phyloP scores from a whole-genome alignment of 805 yeast genomes.

The Ogataea nakhonphanomensis region DNA sequence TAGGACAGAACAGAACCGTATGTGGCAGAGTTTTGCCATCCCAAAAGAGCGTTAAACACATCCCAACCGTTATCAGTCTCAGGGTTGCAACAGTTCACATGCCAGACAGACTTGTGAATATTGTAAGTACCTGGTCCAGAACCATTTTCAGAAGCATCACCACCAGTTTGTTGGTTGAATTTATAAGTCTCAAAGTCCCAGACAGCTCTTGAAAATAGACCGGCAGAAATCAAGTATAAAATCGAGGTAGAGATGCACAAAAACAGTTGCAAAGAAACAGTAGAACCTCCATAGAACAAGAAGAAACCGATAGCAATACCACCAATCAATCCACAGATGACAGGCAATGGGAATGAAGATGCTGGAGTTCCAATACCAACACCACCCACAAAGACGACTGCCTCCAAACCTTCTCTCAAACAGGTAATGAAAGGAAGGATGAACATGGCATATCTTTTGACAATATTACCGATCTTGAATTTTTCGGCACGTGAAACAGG shows the following conservation, averaged over 20 bases:
- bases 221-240: conserved; percentile 86
- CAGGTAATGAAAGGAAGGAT: conserved; percentile 86
- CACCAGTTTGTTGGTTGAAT: conserved; percentile 71
- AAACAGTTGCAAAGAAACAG: conserved; percentile 81
- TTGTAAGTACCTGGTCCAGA: conserved; percentile 95
- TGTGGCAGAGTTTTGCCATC: conserved; percentile 97
- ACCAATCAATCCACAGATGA: conserved; percentile 76
- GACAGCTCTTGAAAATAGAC: conserved; percentile 87
- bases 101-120: conserved; percentile 80
- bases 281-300: conserved; percentile 79
- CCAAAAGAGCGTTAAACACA: conserved; percentile 87
- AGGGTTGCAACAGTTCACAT: conserved; percentile 96
- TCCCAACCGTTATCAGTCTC: conserved; percentile 94
- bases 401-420: conserved; percentile 95
- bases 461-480: conserved; percentile 50
- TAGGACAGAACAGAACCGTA: conserved; percentile 87
- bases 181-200: conserved; percentile 80
- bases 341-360: conserved; percentile 87
- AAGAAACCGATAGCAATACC: conserved; percentile 70
- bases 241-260: conserved; percentile 84
- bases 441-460: conserved; percentile 83
- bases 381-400: conserved; percentile 94
- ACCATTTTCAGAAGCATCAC: conserved; percentile 92
- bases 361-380: conserved; percentile 63
- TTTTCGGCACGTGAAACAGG: conserved; percentile 50